Evolutionary conservation across 1,284 basidiomycete species (phyloP).

Genomic region (Phylloporus sp.): DNA sequence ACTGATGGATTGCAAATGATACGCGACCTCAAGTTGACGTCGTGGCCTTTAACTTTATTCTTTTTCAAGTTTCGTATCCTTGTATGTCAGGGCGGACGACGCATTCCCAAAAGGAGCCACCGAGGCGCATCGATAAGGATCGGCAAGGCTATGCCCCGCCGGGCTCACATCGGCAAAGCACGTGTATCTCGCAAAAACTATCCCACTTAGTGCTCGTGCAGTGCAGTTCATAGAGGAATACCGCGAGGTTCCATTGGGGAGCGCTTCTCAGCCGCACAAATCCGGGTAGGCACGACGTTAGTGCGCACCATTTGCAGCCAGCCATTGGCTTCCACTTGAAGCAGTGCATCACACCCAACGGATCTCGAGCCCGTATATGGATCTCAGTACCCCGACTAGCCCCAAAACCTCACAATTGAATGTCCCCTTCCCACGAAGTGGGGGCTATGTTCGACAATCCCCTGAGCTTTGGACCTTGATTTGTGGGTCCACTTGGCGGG

Average conservation of each 20-base stretch:
- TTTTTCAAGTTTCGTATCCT: slow-evolving; percentile 31
- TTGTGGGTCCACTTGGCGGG: slow-evolving; percentile 15
- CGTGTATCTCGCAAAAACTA: slow-evolving; percentile 27
- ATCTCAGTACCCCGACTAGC: slow-evolving; percentile 34
- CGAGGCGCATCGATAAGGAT: slow-evolving; percentile 44
- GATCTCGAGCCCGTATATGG: slow-evolving; percentile 30
- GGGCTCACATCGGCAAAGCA: slow-evolving; percentile 18
- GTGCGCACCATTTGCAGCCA: slow-evolving; percentile 34
- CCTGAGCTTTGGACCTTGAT: slow-evolving; percentile 10
- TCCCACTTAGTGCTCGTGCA: slow-evolving; percentile 17
- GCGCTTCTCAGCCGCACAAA: slow-evolving; percentile 33
- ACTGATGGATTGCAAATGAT: slow-evolving; percentile 23
- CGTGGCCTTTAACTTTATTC: slow-evolving; percentile 29
- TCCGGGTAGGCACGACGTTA: slow-evolving; percentile 33
- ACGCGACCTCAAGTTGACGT: slow-evolving; percentile 25
- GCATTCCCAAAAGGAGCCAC: slow-evolving; percentile 20
- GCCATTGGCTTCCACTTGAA: slow-evolving; percentile 20
- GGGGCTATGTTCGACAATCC: slow-evolving; percentile 21
- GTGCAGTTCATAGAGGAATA: slow-evolving; percentile 13
- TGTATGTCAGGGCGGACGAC: slow-evolving; percentile 25
- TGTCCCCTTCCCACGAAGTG: slow-evolving; percentile 18
- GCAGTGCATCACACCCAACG: slow-evolving; percentile 19
- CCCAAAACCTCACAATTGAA: slow-evolving; percentile 30
- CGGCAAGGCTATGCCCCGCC: slow-evolving; percentile 14
- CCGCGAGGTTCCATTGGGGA: slow-evolving; percentile 21